phyloP scores from a whole-genome alignment of 768 basidiomycete genomes.

The Leccinum truebloodii region DNA sequence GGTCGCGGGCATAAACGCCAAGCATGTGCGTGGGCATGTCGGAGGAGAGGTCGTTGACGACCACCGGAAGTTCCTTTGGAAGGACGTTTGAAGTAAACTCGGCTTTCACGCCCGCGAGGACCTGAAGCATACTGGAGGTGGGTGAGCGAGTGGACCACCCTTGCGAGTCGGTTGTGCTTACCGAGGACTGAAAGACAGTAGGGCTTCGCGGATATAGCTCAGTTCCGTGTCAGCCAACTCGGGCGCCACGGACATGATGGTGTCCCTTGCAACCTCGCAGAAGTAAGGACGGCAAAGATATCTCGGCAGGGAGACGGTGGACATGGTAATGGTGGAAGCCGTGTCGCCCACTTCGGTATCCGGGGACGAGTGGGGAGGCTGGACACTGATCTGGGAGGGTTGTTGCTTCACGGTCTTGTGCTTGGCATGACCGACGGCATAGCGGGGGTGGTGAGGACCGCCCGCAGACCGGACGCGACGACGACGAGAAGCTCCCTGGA shows the following conservation, averaged over 20 bases:
- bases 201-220: slow-evolving; percentile 30
- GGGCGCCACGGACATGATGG: slow-evolving; percentile 25
- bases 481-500: slow-evolving; percentile 38
- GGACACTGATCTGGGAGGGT: slow-evolving; percentile 29
- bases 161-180: slow-evolving; percentile 6
- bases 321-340: slow-evolving; percentile 9
- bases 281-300: slow-evolving; percentile 25
- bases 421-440: slow-evolving; percentile 41
- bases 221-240: slow-evolving; percentile 27
- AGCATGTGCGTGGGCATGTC: slow-evolving; percentile 37
- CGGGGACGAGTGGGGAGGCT: slow-evolving; percentile 23
- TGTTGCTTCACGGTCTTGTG: slow-evolving; percentile 28
- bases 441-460: slow-evolving; percentile 32
- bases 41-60: slow-evolving; percentile 31
- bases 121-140: slow-evolving; percentile 30
- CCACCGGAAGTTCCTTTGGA: slow-evolving; percentile 29
- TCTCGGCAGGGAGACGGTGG: slow-evolving; percentile 23
- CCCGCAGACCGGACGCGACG: slow-evolving; percentile 40
- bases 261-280: slow-evolving; percentile 13
- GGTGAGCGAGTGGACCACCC: slow-evolving; percentile 9
- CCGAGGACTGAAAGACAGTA: slow-evolving; percentile 30
- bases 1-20: slow-evolving; percentile 29
- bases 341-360: slow-evolving; percentile 9
- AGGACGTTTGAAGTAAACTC: slow-evolving; percentile 23
- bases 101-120: slow-evolving; percentile 31